Base-by-base conservation (phyloP, 2,329 filamentous ascomycete genomes). In the Sporothrix luriei region DNA sequence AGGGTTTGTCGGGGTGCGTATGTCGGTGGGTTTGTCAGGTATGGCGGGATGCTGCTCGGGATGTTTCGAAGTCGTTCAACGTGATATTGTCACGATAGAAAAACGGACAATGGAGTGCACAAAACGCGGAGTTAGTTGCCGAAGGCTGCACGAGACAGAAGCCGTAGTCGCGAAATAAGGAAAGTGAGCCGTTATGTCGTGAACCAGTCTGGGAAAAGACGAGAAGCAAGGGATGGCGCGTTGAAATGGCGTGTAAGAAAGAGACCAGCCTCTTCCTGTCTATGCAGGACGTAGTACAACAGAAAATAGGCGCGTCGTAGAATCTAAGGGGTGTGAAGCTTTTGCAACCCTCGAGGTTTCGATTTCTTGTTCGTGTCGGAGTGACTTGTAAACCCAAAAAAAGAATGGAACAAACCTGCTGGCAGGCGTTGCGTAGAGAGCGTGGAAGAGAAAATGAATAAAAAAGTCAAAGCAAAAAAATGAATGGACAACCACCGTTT, bases 391-490 rank as follows among this genome's bases (percentile, higher is more conserved):
- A 86, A 33, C 33, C n/a, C n/a, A n/a, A 86, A 76, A 84, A 87
- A 80, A 82, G 86, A 80, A 82, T 40, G 62, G 62, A 65, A 65
- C 46, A 81, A 79, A 84, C 85, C 85, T 79, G 84, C 83, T 84
- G 82, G 83, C 84, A 84, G 83, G 83, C 83, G 79, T 59, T 49
- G 43, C 11, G 69, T 52, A 43, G 24, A 29, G 40, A 66, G 26
- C 48, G 64, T 21, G 33, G 33, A 76, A 14, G n/a, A 54, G 68
- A 69, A 64, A 70, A 68, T n/a, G 59, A 71, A 65, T 68, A 57
- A 66, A 69, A 68, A 57, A 59, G n/a, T 52, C 14, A 29, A 33
- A 43, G 38, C 33, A 55, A 49, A 54, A 54, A 66, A 71, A 72
- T n/a, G 72, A 72, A 55, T 72, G 71, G 70, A 71, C 71, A 69